These are phyloP conservation scores for Aureobasidium lini DNA, from an alignment of 2,329 filamentous ascomycete species.

Conservation along the genomic window DNA sequence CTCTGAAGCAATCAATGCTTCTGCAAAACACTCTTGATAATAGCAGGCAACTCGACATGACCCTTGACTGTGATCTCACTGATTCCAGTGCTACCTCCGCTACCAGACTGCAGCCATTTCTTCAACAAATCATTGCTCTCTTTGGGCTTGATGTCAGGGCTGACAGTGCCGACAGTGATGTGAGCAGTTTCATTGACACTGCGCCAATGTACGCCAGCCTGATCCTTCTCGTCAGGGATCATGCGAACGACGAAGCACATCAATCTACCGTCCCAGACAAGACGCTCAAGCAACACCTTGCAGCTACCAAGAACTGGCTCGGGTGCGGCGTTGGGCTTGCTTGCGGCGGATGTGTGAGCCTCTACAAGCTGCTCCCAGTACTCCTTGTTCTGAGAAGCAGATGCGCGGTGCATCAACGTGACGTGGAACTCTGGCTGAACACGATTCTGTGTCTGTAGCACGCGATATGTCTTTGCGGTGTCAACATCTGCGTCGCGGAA, in stretches of 20 bases:
- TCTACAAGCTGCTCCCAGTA: conserved; percentile 68
- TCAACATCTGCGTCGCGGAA: conserved; percentile 54
- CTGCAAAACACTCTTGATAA: conserved; percentile 44
- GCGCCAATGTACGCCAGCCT: conserved; percentile 37
- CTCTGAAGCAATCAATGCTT: neutral
- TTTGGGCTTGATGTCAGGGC: conserved; percentile 71
- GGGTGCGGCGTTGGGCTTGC: conserved; percentile 27
- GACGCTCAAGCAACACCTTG: conserved; percentile 52
- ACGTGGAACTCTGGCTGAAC: conserved; percentile 87
- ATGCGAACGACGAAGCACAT: conserved; percentile 88
- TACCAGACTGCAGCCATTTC: conserved; percentile 61
- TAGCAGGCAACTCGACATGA: conserved; percentile 48
- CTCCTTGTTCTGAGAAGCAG: conserved; percentile 51
- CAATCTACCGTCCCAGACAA: conserved; percentile 78
- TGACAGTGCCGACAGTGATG: conserved; percentile 79
- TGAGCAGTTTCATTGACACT: conserved; percentile 76
- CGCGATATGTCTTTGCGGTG: conserved; percentile 61
- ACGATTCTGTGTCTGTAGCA: conserved; percentile 64
- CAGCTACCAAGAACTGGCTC: conserved; percentile 56
- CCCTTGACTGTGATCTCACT: conserved; percentile 48
- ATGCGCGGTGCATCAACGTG: conserved; percentile 78
- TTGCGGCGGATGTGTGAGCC: conserved; percentile 41
- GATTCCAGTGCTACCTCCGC: conserved; percentile 45
- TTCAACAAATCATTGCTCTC: conserved; percentile 84
- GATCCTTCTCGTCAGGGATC: conserved; percentile 41